Percentiles rank a stretch among this genome's conserved stretches.
Conservation (phyloP, 331 rosid genomes). For the Ulmus americana region DNA sequence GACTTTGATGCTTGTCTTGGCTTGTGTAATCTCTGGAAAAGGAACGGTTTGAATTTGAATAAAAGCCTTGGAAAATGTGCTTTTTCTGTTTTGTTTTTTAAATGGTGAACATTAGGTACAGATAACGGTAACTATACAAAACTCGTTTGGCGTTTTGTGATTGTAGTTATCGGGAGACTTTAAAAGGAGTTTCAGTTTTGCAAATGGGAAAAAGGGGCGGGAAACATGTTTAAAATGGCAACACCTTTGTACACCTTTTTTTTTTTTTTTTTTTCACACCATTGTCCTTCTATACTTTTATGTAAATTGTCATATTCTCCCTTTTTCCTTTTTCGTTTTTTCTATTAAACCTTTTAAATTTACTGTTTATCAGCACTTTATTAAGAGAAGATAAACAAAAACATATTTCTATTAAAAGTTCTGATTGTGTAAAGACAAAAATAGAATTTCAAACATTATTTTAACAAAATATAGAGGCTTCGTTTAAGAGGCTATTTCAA, state of each 20-base stretch:
- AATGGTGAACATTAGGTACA: neutral
- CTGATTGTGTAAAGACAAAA: no score
- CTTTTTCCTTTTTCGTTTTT: no score
- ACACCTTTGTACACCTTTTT: neutral
- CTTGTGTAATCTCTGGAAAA: conserved; percentile 2
- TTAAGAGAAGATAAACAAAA: no score
- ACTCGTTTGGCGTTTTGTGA: neutral
- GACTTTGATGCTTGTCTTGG: neutral
- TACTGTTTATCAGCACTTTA: no score
- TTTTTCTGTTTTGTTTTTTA: neutral
- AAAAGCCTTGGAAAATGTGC: conserved; percentile 8
- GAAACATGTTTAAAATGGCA: neutral
- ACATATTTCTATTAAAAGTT: no score
- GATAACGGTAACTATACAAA: conserved; percentile 25
- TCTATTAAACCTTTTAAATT: no score
- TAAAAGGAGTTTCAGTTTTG: neutral
- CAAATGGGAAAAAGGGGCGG: neutral
- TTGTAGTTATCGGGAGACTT: neutral
- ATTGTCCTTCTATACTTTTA: no score
- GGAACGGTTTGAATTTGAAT: conserved; percentile 21
- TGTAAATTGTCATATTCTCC: no score
- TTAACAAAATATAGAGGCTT: no score
- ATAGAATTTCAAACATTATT: no score
- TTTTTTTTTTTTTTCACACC: no score
- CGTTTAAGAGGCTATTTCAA: no score